phyloP scores from a whole-genome alignment of 805 yeast genomes.

The Maudiozyma barnettii region DNA sequence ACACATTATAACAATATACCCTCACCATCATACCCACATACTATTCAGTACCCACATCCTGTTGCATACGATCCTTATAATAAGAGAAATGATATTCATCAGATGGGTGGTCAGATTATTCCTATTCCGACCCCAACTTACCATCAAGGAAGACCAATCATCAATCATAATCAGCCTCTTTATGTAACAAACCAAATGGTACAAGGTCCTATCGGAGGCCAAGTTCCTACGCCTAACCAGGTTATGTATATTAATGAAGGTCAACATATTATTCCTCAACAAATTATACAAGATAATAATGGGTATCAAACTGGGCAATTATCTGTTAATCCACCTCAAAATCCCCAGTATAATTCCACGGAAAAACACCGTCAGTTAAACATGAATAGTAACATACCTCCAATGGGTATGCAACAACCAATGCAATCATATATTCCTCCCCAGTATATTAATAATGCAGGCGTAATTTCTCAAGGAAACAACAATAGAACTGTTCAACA shows the following conservation, averaged over 20 bases:
- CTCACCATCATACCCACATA: not conserved
- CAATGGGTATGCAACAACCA: no score
- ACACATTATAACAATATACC: not conserved
- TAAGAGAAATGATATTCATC: not conserved
- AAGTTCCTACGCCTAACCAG: not conserved
- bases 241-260: not conserved
- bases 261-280: not conserved
- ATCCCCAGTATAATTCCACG: not conserved
- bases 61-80: not conserved
- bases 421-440: no score
- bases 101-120: not conserved
- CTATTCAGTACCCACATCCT: not conserved
- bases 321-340: not conserved
- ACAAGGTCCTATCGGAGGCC: not conserved
- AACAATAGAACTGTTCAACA: no score
- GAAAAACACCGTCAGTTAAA: not conserved
- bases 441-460: no score
- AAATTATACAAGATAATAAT: not conserved
- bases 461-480: no score
- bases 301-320: not conserved
- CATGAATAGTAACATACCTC: no score
- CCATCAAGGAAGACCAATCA: not conserved
- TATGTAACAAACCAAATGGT: not conserved
- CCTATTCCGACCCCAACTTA: not conserved
- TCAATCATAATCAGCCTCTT: not conserved